Conservation (phyloP, 2,329 filamentous ascomycete species). For the Pyricularia pennisetigena region DNA sequence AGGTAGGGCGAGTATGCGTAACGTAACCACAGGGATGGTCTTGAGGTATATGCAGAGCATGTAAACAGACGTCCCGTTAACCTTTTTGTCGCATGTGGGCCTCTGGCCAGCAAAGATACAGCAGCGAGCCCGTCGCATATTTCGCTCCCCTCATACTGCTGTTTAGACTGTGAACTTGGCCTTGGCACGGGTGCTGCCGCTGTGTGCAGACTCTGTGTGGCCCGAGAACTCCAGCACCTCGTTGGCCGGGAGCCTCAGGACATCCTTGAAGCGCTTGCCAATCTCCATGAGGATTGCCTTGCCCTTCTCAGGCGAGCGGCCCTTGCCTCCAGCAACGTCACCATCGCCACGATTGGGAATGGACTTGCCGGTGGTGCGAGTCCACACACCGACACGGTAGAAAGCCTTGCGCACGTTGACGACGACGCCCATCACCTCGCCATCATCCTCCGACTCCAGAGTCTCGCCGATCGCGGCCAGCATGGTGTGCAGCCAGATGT, state of each 20-base stretch:
- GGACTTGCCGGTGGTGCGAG: conserved; percentile 80
- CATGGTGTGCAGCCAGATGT: conserved; percentile 95
- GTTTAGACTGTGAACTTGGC: conserved; percentile 78
- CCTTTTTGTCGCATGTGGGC: neutral
- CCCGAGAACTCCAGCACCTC: conserved; percentile 92
- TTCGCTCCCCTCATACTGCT: neutral
- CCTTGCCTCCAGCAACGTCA: conserved; percentile 66
- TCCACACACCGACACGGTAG: conserved; percentile 97
- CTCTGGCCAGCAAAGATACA: neutral
- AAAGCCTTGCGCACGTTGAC: conserved; percentile 98
- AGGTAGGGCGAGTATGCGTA: neutral
- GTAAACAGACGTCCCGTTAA: neutral
- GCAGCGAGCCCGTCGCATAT: neutral
- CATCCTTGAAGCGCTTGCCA: conserved; percentile 85
- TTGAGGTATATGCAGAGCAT: neutral
- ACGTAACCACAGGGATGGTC: neutral
- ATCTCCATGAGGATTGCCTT: conserved; percentile 77
- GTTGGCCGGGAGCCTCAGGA: conserved; percentile 65
- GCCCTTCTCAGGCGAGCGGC: conserved; percentile 69
- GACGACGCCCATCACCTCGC: conserved; percentile 98
- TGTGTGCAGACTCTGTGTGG: conserved; percentile 87
- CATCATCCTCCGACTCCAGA: conserved; percentile 86
- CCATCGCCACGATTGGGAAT: conserved; percentile 67
- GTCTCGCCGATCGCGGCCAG: conserved; percentile 95
- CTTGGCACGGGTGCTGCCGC: conserved; percentile 90